Evolutionary conservation across 305 asterid species (phyloP), one percentile per base, ranked within the genome.

Genomic region (Caryopteris hybrid): DNA sequence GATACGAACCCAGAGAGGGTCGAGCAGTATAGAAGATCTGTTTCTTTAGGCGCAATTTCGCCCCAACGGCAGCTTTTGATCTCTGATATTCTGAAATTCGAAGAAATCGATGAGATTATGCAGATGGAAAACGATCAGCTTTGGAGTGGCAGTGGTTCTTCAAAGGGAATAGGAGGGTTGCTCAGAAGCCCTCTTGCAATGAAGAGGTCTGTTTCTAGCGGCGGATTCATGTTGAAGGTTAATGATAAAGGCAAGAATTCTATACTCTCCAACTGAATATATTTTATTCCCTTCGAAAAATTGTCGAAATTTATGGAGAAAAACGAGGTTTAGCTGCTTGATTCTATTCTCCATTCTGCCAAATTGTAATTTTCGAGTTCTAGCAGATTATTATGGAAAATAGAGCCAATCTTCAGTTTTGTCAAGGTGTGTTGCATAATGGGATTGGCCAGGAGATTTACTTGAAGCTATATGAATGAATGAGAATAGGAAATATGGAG

Each of bases 231-330:
- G 71, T 66, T 71, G 23, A 47, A 29, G 61, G 65, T 61, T 1
- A 68, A 76, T 55, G 86, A 81, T 61, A 73, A 76, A 78, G 84
- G 84, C 81, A 78, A 85, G 79, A 78, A 70, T 54, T 70, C 82
- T 57, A 25, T 74, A 21, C 55, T 76, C 55, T 79, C 75, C 33
- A 70, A 52, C 46, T 76, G 85, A 80, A 56, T 9, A 42, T 42
- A 18, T 13, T 48, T 31, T 48, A 11, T 27, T 29, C 29, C 5
- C 20, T 63, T 43, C 13, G 23, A 18, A 11, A 13, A 63, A 31
- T 13, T 16, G 23, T 52, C 63, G n/a, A 66, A 52, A 52, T 18
- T 57, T 68, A 17, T 45, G 20, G 39, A n/a, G 58, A 17, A 34
- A 18, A 33, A 20, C 22, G 38, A 56, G 46, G 31, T 38, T 38